These are phyloP conservation scores for Albifimbria verrucaria DNA, from an alignment of 2,329 filamentous ascomycete genomes.

Conservation along the genomic window DNA sequence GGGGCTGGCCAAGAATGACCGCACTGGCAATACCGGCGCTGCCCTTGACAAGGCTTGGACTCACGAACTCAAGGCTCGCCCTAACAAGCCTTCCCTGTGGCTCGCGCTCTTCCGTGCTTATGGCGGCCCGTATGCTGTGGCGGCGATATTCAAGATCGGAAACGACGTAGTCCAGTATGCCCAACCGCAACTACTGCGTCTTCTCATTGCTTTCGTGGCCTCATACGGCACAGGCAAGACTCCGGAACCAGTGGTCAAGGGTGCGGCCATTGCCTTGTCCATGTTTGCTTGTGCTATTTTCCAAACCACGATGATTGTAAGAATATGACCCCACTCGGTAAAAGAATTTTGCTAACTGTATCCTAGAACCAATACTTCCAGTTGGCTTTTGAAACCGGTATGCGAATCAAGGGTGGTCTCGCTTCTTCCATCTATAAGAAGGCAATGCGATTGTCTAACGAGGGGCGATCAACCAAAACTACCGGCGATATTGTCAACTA, in stretches of 20 bases:
- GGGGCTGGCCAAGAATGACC: slow-evolving; percentile 78
- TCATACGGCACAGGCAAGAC: slow-evolving; percentile 64
- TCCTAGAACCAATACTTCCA: slow-evolving; percentile 89
- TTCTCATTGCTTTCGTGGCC: slow-evolving; percentile 78
- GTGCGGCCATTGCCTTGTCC: slow-evolving; percentile 79
- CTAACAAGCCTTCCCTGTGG: slow-evolving; percentile 69
- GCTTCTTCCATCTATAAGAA: slow-evolving; percentile 92
- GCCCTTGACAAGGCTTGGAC: slow-evolving; percentile 75
- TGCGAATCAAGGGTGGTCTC: slow-evolving; percentile 90
- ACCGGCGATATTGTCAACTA: slow-evolving; percentile 99
- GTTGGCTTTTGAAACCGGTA: slow-evolving; percentile 87
- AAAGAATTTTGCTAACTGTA: slow-evolving; percentile 15
- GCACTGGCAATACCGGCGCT: slow-evolving; percentile 69
- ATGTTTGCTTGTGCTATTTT: slow-evolving; percentile 88
- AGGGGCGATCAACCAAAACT: slow-evolving; percentile 82
- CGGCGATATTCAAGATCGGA: slow-evolving; percentile 80
- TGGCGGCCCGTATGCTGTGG: slow-evolving; percentile 77
- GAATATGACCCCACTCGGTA: slow-evolving; percentile 9
- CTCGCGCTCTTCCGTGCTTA: slow-evolving; percentile 80
- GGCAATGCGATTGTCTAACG: slow-evolving; percentile 84
- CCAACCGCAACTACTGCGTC: slow-evolving; percentile 84
- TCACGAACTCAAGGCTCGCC: slow-evolving; percentile 65
- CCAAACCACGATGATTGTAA: slow-evolving; percentile 76
- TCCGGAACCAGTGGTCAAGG: slow-evolving; percentile 77
- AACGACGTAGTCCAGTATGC: slow-evolving; percentile 85